Conservation (phyloP, 768 basidiomycete species). For the Sarcomyxa edulis region DNA sequence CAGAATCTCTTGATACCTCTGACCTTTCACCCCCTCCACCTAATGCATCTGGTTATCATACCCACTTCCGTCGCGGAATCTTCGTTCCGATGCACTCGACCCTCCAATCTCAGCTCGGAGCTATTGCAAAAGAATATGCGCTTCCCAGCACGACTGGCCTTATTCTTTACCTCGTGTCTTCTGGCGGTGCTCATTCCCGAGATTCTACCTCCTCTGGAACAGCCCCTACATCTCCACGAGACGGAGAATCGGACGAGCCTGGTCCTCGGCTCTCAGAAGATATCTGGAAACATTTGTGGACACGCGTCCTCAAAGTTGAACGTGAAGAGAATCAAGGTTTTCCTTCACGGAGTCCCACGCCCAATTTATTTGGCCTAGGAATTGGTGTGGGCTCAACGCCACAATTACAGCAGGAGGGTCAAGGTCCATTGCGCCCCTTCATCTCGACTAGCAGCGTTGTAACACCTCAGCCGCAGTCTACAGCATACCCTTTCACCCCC, state of each 20-base stretch:
- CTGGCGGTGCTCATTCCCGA: slow-evolving; percentile 10
- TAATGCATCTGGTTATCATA: slow-evolving; percentile 69
- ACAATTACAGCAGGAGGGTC: slow-evolving; percentile 28
- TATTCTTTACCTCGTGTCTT: slow-evolving; percentile 70
- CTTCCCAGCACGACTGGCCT: slow-evolving; percentile 83
- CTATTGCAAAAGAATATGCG: slow-evolving; percentile 92
- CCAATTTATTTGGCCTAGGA: slow-evolving; percentile 38
- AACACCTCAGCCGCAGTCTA: slow-evolving; percentile 27
- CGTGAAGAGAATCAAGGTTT: slow-evolving; percentile 35
- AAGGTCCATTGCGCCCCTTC: slow-evolving; percentile 37
- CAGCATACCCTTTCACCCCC: slow-evolving; percentile 32
- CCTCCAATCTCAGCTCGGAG: slow-evolving; percentile 73
- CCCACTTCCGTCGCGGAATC: slow-evolving; percentile 78
- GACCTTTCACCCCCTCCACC: slow-evolving; percentile 49
- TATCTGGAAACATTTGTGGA: slow-evolving; percentile 87
- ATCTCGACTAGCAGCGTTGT: slow-evolving; percentile 35
- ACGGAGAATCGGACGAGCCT: slow-evolving; percentile 41
- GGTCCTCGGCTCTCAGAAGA: slow-evolving; percentile 85
- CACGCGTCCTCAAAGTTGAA: slow-evolving; percentile 61
- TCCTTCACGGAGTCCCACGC: slow-evolving; percentile 28
- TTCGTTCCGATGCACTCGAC: slow-evolving; percentile 83
- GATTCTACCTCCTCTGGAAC: slow-evolving; percentile 11
- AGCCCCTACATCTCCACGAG: slow-evolving; percentile 9
- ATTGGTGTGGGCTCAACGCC: slow-evolving; percentile 35
- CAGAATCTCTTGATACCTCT: slow-evolving; percentile 30